These are phyloP conservation scores for Colletotrichum sansevieriae DNA, from an alignment of 2,329 filamentous ascomycete species.

Conservation along the genomic window DNA sequence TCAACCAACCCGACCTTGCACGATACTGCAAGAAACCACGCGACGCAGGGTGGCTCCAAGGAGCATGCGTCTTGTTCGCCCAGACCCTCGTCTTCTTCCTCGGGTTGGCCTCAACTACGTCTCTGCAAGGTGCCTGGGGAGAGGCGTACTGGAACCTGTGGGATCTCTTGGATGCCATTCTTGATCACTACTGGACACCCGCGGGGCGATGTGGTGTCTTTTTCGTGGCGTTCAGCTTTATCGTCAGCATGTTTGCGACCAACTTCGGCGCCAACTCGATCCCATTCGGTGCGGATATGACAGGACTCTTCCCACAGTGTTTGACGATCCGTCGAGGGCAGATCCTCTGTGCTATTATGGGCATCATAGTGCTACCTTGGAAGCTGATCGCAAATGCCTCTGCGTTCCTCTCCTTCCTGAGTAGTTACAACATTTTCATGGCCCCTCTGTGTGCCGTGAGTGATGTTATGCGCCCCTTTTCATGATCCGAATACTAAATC, in stretches of 20 bases:
- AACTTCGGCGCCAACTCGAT: conserved; percentile 50
- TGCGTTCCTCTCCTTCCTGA: conserved; percentile 46
- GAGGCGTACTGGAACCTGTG: conserved; percentile 55
- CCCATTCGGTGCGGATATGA: conserved; percentile 52
- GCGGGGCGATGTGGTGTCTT: conserved; percentile 50
- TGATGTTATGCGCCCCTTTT: neutral
- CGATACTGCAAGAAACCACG: conserved; percentile 50
- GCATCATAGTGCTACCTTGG: conserved; percentile 50
- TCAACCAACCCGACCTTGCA: conserved; percentile 54
- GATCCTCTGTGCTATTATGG: conserved; percentile 49
- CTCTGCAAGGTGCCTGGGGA: conserved; percentile 51
- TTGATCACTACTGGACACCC: conserved; percentile 52
- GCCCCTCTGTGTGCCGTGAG: conserved; percentile 45
- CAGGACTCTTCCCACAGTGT: conserved; percentile 49
- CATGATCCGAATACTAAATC: neutral
- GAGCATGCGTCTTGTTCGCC: conserved; percentile 45
- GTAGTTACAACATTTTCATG: conserved; percentile 48
- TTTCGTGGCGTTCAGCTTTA: conserved; percentile 46
- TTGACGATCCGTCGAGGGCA: conserved; percentile 51
- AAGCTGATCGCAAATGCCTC: conserved; percentile 46
- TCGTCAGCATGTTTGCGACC: conserved; percentile 44
- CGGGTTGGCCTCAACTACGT: conserved; percentile 49
- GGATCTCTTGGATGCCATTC: conserved; percentile 52
- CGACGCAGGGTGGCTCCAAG: conserved; percentile 50
- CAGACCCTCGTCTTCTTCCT: conserved; percentile 48